Conservation (phyloP, 2,329 filamentous ascomycete genomes). For the Sporothrix humicola region DNA sequence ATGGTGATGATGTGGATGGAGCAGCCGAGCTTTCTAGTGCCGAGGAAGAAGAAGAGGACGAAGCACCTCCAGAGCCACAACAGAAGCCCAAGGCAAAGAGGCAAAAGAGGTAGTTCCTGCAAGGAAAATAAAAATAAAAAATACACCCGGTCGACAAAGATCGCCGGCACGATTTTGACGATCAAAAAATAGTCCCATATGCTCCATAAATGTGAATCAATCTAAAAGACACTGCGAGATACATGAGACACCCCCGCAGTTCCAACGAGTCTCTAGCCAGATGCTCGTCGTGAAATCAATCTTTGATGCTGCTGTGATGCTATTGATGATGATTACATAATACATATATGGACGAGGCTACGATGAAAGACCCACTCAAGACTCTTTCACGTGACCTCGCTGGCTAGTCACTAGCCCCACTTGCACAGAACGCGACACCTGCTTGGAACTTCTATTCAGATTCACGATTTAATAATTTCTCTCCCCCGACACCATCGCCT, state of each 20-base stretch:
- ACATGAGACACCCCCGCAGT: too few species aligned
- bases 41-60: constrained; percentile 27
- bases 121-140: constrained; percentile 2
- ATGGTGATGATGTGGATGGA: neutral
- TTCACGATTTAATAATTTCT: constrained; percentile 20
- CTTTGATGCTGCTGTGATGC: neutral
- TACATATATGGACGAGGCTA: neutral
- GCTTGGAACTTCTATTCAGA: constrained; percentile 1
- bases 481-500: neutral
- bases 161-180: constrained; percentile 22
- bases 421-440: constrained; percentile 11
- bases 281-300: neutral
- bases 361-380: neutral
- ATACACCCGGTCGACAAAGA: constrained; percentile 19
- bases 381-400: neutral
- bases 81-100: constrained; percentile 30
- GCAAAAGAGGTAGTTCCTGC: constrained; percentile 22
- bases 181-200: neutral
- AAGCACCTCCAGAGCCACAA: constrained; percentile 20
- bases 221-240: too few species aligned
- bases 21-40: neutral
- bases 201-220: neutral
- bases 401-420: constrained; percentile 7
- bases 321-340: neutral
- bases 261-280: too few species aligned